Percentiles rank a stretch among this genome's conserved stretches.
phyloP scores from a whole-genome alignment of 192 early-diverging fungal genomes.

The Backusella circina region DNA sequence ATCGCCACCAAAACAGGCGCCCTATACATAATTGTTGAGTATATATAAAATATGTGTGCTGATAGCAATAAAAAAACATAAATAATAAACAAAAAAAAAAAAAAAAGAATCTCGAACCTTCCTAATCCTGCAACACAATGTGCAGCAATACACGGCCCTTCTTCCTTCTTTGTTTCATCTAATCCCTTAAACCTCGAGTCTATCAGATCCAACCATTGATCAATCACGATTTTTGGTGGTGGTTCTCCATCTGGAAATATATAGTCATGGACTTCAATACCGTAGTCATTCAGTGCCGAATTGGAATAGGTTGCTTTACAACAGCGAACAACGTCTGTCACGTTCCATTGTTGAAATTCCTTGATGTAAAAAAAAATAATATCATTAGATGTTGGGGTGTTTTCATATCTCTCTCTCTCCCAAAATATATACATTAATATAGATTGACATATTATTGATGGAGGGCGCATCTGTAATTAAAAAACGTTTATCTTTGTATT shows the following conservation, averaged over 20 bases:
- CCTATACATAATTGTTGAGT: constrained; percentile 14
- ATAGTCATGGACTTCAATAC: constrained; percentile 72
- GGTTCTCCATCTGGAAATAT: constrained; percentile 67
- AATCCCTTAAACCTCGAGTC: constrained; percentile 41
- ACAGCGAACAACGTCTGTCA: constrained; percentile 76
- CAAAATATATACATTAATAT: constrained; percentile 48
- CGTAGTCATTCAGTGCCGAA: constrained; percentile 41
- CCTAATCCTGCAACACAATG: constrained; percentile 83
- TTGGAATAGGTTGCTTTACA: constrained; percentile 79
- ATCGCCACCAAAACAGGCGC: constrained; percentile 70
- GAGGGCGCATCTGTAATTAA: constrained; percentile 77
- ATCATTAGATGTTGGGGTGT: too few relatives aligned
- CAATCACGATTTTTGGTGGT: constrained; percentile 56
- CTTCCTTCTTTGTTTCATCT: background rate
- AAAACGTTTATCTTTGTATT: constrained; percentile 68
- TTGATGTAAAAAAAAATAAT: too few relatives aligned
- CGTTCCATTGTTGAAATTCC: constrained; percentile 63
- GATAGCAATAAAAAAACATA: background rate
- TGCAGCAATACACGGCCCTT: constrained; percentile 47
- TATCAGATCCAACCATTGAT: constrained; percentile 70
- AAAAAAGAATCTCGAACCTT: constrained; percentile 36
- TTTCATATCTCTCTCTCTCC: too few relatives aligned
- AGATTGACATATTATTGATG: constrained; percentile 60
- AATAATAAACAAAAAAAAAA: background rate
- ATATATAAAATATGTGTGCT: too few relatives aligned